A percentile compares a stretch with the other conserved stretches of the same genome.
Evolutionary conservation across 1,139 yeast genomes (phyloP).

Genomic region (Sugiyamaella pinicola): DNA sequence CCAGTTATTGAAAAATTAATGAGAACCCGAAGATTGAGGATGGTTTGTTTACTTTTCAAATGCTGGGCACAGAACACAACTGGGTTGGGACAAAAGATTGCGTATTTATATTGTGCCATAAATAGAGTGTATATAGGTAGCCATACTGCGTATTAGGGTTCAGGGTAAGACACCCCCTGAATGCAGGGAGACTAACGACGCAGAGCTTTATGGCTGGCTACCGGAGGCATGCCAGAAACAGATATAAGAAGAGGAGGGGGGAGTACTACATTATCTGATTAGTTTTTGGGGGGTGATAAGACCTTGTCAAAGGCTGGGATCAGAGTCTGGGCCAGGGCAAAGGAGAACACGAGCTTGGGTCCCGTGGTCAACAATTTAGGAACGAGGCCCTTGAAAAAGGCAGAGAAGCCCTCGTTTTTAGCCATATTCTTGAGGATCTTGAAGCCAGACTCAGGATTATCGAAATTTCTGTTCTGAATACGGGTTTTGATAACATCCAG

Average conservation of each 20-base stretch:
- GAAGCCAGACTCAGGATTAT: constrained; percentile 91
- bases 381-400: constrained; percentile 97
- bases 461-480: constrained; percentile 94
- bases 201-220: constrained; percentile 12
- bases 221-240: constrained; percentile 3
- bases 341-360: constrained; percentile 94
- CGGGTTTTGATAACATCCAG: constrained; percentile 97
- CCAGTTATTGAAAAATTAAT: too few relatives aligned
- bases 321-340: constrained; percentile 94
- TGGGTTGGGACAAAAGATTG: too few relatives aligned
- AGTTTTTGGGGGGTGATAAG: constrained; percentile 18
- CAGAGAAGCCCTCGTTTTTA: constrained; percentile 72
- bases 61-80: background rate
- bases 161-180: too few relatives aligned
- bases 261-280: constrained; percentile 8
- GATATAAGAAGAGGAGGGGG: background rate
- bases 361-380: constrained; percentile 97
- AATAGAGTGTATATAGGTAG: too few relatives aligned
- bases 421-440: constrained; percentile 91
- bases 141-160: constrained; percentile 3
- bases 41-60: constrained; percentile 11
- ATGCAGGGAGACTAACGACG: too few relatives aligned
- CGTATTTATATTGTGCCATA: too few relatives aligned
- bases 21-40: too few relatives aligned
- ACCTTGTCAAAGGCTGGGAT: constrained; percentile 91